Conservation (phyloP, 768 basidiomycete species). For the Hysterangium stoloniferum region DNA sequence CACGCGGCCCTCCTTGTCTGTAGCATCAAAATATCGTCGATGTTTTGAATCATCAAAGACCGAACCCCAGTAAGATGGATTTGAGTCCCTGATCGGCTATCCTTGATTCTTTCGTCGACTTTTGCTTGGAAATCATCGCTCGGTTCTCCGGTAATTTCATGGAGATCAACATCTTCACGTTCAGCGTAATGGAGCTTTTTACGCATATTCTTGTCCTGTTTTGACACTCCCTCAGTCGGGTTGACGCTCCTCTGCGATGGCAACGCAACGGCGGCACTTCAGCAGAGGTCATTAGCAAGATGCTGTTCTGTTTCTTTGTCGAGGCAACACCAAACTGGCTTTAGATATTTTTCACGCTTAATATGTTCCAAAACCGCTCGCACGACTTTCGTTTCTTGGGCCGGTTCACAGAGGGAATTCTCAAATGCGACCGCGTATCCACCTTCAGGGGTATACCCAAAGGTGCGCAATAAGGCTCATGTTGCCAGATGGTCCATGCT, state of each 20-base stretch:
- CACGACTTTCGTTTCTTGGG: slow-evolving; percentile 35
- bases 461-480: slow-evolving; percentile 45
- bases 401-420: slow-evolving; percentile 41
- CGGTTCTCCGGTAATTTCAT: slow-evolving; percentile 31
- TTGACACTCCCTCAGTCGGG: slow-evolving; percentile 40
- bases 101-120: slow-evolving; percentile 38
- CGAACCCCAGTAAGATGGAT: slow-evolving; percentile 39
- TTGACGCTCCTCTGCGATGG: slow-evolving; percentile 55
- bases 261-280: slow-evolving; percentile 54
- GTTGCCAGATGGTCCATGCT: slow-evolving; percentile 40
- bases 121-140: neutral
- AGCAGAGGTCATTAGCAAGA: slow-evolving; percentile 40
- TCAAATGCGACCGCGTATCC: slow-evolving; percentile 57
- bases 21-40: slow-evolving; percentile 50
- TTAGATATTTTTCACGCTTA: slow-evolving; percentile 34
- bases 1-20: slow-evolving; percentile 30
- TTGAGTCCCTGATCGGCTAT: slow-evolving; percentile 45
- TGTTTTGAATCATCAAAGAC: slow-evolving; percentile 52
- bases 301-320: slow-evolving; percentile 43
- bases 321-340: slow-evolving; percentile 54
- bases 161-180: slow-evolving; percentile 43
- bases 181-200: slow-evolving; percentile 55
- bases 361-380: slow-evolving; percentile 37
- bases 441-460: slow-evolving; percentile 50
- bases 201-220: slow-evolving; percentile 49